Evolutionary conservation across 2,329 filamentous ascomycete genomes (phyloP).

Genomic region (Epichloe sibirici): DNA sequence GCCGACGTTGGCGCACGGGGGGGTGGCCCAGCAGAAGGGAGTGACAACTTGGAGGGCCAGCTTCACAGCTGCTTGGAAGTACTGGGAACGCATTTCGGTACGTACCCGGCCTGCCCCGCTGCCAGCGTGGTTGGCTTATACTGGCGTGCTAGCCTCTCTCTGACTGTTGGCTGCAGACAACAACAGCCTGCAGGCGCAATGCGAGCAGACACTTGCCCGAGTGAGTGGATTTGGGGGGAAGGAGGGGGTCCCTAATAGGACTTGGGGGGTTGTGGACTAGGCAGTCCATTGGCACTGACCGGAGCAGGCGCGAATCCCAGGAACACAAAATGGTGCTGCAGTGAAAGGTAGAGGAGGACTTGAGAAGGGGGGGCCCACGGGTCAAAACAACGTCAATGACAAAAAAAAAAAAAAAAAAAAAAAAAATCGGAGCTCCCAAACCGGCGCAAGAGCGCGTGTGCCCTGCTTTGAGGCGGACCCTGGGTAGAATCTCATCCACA

Average conservation of each 20-base stretch:
- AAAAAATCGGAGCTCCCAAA: conserved; percentile 7
- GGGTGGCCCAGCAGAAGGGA: conserved; percentile 2
- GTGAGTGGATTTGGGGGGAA: not conserved
- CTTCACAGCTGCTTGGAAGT: not conserved
- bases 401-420: conserved; percentile 2
- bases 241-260: not conserved
- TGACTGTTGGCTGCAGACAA: not conserved
- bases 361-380: too few species aligned
- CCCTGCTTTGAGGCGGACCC: conserved; percentile 5
- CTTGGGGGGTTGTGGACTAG: not conserved
- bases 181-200: conserved; percentile 1
- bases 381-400: not conserved
- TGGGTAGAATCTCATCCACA: not conserved
- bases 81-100: conserved; percentile 4
- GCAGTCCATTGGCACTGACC: not conserved
- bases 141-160: not conserved
- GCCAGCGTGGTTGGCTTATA: not conserved
- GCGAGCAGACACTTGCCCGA: not conserved
- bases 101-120: conserved; percentile 2
- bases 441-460: conserved; percentile 9
- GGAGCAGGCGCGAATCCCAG: conserved; percentile 1
- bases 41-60: not conserved
- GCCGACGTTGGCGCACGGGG: conserved; percentile 3
- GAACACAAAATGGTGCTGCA: not conserved
- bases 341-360: not conserved